Conservation (phyloP, 148 eudicot species). For the Pouteria glomerata region DNA sequence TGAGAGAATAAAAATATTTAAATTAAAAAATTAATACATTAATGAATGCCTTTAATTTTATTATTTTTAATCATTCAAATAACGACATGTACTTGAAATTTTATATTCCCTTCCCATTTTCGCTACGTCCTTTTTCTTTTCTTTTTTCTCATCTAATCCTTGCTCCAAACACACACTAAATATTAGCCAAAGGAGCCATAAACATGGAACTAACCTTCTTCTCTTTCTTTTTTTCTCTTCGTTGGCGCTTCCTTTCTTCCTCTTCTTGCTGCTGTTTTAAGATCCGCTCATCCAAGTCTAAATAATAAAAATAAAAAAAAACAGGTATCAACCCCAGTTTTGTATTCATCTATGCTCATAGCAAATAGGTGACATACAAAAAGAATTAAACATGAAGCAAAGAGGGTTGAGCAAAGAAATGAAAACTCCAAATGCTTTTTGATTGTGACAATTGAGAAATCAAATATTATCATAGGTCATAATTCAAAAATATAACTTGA, state of each 20-base stretch:
- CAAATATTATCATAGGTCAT: not conserved
- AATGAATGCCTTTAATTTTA: too few species aligned
- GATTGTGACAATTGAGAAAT: not conserved
- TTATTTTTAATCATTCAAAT: too few species aligned
- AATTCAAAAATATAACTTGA: not conserved
- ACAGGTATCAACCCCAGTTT: too few species aligned
- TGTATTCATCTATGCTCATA: too few species aligned
- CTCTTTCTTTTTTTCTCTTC: slow-evolving; percentile 91
- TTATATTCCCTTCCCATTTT: too few species aligned
- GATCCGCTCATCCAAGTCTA: slow-evolving; percentile 18
- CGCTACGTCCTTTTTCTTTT: too few species aligned
- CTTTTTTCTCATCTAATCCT: too few species aligned
- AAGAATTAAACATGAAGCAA: not conserved
- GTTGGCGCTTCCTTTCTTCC: slow-evolving; percentile 91
- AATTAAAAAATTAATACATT: too few species aligned
- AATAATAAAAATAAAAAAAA: too few species aligned
- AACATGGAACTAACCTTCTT: slow-evolving; percentile 64
- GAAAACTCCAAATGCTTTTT: not conserved
- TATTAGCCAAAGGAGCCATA: not conserved
- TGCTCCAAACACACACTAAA: not conserved
- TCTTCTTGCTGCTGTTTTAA: slow-evolving; percentile 94
- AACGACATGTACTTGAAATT: too few species aligned
- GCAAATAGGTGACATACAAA: not conserved
- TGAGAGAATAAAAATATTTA: too few species aligned
- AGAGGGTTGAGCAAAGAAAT: not conserved